Percentiles rank a stretch among this genome's conserved stretches.
Evolutionary conservation across 179 eudicot species (phyloP).

Genomic region (Spinacia oleracea): DNA sequence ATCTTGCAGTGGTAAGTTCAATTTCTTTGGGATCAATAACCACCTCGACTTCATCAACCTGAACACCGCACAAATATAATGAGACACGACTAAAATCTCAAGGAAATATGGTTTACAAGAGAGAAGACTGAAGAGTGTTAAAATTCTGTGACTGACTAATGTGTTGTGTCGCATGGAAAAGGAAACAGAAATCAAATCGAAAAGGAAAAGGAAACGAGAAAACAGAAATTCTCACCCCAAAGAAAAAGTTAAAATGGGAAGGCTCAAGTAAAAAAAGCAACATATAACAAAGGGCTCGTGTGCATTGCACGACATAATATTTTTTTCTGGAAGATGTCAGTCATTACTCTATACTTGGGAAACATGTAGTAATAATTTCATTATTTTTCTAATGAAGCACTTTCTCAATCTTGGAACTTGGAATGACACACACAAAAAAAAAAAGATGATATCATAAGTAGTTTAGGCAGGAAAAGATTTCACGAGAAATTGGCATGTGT

Average conservation of each 20-base stretch:
- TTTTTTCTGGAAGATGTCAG: no score
- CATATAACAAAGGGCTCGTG: no score
- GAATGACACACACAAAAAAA: no score
- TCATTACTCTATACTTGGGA: no score
- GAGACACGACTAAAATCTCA: neutral
- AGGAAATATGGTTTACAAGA: neutral
- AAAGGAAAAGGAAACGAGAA: neutral
- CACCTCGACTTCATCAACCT: conserved; percentile 98
- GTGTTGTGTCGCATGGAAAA: neutral
- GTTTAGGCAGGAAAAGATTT: no score
- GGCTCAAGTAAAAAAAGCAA: neutral
- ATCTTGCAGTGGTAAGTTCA: conserved; percentile 93
- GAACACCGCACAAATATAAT: conserved; percentile 16
- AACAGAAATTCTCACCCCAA: neutral
- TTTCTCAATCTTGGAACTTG: no score
- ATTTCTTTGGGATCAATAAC: conserved; percentile 96
- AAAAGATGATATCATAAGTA: no score
- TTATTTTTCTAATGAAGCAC: no score
- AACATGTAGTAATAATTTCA: no score
- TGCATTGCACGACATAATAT: no score
- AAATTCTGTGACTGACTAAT: neutral
- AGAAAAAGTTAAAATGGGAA: neutral
- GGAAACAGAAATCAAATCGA: neutral
- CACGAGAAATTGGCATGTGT: no score
- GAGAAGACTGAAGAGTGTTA: neutral